phyloP scores from a whole-genome alignment of 495 filamentous ascomycete species.

The Penicillium waksmanii region DNA sequence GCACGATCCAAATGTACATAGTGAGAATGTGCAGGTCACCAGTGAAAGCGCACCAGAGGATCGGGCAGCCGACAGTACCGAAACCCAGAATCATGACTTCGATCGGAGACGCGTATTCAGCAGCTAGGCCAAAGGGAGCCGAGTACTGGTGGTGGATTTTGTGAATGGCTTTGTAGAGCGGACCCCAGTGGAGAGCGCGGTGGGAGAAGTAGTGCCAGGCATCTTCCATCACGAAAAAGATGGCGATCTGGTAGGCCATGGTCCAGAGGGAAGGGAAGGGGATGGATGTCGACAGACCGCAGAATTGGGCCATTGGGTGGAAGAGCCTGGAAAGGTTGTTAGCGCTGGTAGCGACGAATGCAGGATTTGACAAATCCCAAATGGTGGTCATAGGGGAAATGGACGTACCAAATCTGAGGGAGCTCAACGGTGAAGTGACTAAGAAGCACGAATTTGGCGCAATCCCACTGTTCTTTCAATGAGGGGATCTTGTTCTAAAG shows the following conservation, averaged over 20 bases:
- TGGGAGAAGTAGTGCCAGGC: slow-evolving; percentile 99
- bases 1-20: slow-evolving; percentile 96
- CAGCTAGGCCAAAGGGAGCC: slow-evolving; percentile 93
- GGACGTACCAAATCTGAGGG: slow-evolving; percentile 85
- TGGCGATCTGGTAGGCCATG: slow-evolving; percentile 87
- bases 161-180: slow-evolving; percentile 91
- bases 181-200: slow-evolving; percentile 92
- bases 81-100: slow-evolving; percentile 98
- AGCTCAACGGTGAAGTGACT: slow-evolving; percentile 96
- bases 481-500: slow-evolving; percentile 85
- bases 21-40: slow-evolving; percentile 90
- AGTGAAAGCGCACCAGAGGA: slow-evolving; percentile 83
- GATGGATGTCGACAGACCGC: slow-evolving; percentile 84
- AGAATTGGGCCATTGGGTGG: slow-evolving; percentile 95
- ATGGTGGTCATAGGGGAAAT: not conserved
- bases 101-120: slow-evolving; percentile 97
- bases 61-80: slow-evolving; percentile 80
- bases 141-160: slow-evolving; percentile 99
- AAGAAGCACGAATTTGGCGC: slow-evolving; percentile 86
- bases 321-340: slow-evolving; percentile 63
- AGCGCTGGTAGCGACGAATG: not conserved
- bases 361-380: not conserved
- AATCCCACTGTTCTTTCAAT: slow-evolving; percentile 88
- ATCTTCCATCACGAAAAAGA: slow-evolving; percentile 97
- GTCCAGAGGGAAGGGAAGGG: slow-evolving; percentile 84